Evolutionary conservation across 352 stramenopile species (phyloP).

Genomic region (Globisporangium polare): DNA sequence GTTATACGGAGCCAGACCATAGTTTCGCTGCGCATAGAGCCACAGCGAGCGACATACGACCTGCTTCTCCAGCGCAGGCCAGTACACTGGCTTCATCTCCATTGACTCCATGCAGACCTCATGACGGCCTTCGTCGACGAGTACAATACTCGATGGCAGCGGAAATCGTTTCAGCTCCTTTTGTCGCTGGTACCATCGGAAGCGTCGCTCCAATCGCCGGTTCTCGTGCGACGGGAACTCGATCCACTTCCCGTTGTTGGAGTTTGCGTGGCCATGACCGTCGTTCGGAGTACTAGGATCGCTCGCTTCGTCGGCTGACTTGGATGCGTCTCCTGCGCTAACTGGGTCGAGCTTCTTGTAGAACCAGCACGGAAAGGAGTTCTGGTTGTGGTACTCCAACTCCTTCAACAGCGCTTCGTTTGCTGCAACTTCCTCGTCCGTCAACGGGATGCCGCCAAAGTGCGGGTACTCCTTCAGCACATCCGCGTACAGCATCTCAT

Average conservation of each 20-base stretch:
- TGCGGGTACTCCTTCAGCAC: conserved; percentile 51
- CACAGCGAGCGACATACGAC: conserved; percentile 69
- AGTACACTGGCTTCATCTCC: conserved; percentile 81
- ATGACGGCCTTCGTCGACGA: conserved; percentile 80
- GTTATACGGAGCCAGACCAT: conserved; percentile 75
- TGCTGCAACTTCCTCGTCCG: conserved; percentile 28
- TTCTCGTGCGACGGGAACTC: conserved; percentile 76
- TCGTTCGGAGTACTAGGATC: not conserved
- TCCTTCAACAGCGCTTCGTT: conserved; percentile 40
- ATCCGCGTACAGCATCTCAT: conserved; percentile 78
- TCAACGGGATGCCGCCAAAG: conserved; percentile 45
- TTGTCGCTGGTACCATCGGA: conserved; percentile 58
- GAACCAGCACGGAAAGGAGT: conserved; percentile 79
- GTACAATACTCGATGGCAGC: conserved; percentile 47
- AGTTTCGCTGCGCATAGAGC: conserved; percentile 82
- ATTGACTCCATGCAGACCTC: conserved; percentile 77
- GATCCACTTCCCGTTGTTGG: conserved; percentile 49
- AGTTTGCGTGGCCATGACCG: conserved; percentile 1
- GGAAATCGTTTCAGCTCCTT: conserved; percentile 35
- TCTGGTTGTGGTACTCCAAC: conserved; percentile 46
- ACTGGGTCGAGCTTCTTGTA: conserved; percentile 56
- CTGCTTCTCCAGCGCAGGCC: conserved; percentile 61
- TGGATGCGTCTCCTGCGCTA: not conserved
- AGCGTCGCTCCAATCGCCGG: conserved; percentile 62
- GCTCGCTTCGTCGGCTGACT: not conserved